Evolutionary conservation across 371 early-diverging fungal species (phyloP), one percentile per base, ranked within the genome.

Genomic region (Encephalitozoon romaleae): DNA sequence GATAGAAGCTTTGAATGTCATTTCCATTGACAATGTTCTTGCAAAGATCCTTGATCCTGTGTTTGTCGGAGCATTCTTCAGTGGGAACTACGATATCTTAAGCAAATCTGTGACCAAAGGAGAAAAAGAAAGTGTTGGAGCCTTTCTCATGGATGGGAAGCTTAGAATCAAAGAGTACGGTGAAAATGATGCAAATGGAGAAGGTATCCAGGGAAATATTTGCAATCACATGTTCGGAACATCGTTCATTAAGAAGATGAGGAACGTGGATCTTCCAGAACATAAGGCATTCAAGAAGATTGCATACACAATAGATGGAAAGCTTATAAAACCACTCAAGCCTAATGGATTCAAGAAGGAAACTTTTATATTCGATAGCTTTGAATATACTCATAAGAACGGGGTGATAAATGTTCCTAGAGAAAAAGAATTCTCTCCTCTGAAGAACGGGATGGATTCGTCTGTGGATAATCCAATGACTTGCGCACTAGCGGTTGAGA

Each of bases 291-390:
- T 52, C 41, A 85, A 85, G 51, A 83, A 82, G 52, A 79, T 83
- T n/a, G 77, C 80, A 15, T 78, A 71, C 54, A 23, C 59, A 2
- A 49, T 70, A 18, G 28, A 74, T 30, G 47, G 47, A 4, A 47
- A 42, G 25, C 23, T 67, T 21, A 23, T 53, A n/a, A 41, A 67
- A 9, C 81, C 81, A 41, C 32, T 15, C 1, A 52, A 42, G 15
- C 74, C 78, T 21, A 83, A 83, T 41, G 82, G 78, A 15, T 78
- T 72, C 28, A 85, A 85, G 67, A 65, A 70, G 42, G 85, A 85
- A 63, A 72, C 55, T 18, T 85, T 85, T 71, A 83, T 85, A 28
- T 85, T 85, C 78, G 85, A 85, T 71, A 73, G 73, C 23, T 83
- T 85, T 66, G 66, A 72, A 41, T 78, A 74, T 41, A 63, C 83